A percentile compares a stretch with the other conserved stretches of the same genome.
Evolutionary conservation across 2,329 filamentous ascomycete genomes (phyloP).

Genomic region (Pestalotiopsis sp.): DNA sequence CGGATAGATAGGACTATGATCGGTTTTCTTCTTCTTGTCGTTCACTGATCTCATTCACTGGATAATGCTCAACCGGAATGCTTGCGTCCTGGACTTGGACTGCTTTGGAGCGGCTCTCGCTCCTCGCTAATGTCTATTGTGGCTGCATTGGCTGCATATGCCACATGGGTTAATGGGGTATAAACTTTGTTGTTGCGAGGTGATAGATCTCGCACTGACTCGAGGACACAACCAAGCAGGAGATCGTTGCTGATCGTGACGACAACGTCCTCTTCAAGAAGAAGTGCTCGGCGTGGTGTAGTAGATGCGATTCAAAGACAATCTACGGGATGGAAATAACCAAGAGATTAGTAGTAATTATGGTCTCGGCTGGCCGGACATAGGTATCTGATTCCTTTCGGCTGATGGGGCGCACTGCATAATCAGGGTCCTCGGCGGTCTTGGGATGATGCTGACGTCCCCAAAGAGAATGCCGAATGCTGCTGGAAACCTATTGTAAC

Average conservation of each 20-base stretch:
- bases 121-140: conserved; percentile 2
- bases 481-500: background rate
- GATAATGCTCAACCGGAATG: background rate
- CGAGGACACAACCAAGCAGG: background rate
- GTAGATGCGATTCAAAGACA: background rate
- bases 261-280: background rate
- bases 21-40: background rate
- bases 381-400: background rate
- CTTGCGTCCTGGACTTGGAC: background rate
- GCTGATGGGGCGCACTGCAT: background rate
- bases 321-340: background rate
- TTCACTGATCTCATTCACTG: background rate
- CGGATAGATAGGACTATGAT: background rate
- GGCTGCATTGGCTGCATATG: conserved; percentile 3
- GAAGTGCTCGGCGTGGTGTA: background rate
- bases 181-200: conserved; percentile 1
- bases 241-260: conserved; percentile 7
- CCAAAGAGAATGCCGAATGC: background rate
- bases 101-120: conserved; percentile 1
- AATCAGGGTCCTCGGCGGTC: background rate
- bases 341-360: background rate
- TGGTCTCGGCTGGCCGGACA: background rate
- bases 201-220: conserved; percentile 5
- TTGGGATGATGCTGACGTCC: conserved; percentile 1
- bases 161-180: conserved; percentile 1